phyloP scores from a whole-genome alignment of 495 filamentous ascomycete species.

The Delitschia confertaspora region DNA sequence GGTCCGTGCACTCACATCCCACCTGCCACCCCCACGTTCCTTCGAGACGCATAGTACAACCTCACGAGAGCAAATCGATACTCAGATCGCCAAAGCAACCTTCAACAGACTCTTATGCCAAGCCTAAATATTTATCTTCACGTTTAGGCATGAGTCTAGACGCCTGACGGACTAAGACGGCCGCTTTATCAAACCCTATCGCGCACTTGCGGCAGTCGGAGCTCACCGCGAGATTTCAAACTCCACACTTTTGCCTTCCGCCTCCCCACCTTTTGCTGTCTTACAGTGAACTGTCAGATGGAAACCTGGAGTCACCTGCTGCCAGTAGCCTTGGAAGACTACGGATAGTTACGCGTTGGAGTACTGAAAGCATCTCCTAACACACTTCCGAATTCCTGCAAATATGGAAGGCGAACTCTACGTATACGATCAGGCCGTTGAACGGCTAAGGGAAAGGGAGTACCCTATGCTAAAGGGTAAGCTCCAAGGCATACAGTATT shows the following conservation, averaged over 20 bases:
- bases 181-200: too few relatives aligned
- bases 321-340: slow-evolving; percentile 10
- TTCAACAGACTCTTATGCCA: too few relatives aligned
- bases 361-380: not conserved
- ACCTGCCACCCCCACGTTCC: too few relatives aligned
- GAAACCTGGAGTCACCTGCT: not conserved
- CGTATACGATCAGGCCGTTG: slow-evolving; percentile 37
- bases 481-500: slow-evolving; percentile 22
- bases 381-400: not conserved
- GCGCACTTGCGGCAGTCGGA: slow-evolving; percentile 22
- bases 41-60: too few relatives aligned
- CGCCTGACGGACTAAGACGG: too few relatives aligned
- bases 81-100: too few relatives aligned
- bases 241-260: slow-evolving; percentile 19
- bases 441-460: slow-evolving; percentile 58
- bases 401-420: slow-evolving; percentile 7
- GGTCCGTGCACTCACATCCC: too few relatives aligned
- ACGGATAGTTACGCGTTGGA: slow-evolving; percentile 9
- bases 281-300: slow-evolving; percentile 14
- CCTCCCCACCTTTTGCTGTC: slow-evolving; percentile 15
- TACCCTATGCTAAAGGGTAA: slow-evolving; percentile 81
- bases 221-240: slow-evolving; percentile 14
- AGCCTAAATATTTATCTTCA: too few relatives aligned
- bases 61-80: too few relatives aligned
- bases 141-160: too few relatives aligned